Evolutionary conservation across 768 basidiomycete genomes (phyloP).

Genomic region (Heimioporus sp.): DNA sequence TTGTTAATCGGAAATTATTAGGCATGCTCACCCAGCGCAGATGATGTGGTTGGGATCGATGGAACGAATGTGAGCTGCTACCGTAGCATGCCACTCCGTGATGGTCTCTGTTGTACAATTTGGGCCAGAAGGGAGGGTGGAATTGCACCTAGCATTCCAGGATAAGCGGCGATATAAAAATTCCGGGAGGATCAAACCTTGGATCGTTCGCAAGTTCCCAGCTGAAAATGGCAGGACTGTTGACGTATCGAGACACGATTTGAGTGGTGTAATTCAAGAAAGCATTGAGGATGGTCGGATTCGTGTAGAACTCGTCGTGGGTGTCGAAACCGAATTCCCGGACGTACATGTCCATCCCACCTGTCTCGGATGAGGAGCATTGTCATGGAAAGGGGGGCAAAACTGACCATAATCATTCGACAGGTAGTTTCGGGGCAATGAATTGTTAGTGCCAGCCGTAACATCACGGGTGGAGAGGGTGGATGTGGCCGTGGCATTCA

Average conservation of each 20-base stretch:
- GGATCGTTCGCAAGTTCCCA: constrained; percentile 72
- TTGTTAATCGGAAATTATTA: background rate
- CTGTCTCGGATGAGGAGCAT: constrained; percentile 30
- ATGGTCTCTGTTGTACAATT: constrained; percentile 50
- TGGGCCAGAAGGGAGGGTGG: constrained; percentile 42
- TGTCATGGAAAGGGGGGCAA: background rate
- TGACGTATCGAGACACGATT: constrained; percentile 54
- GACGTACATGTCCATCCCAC: constrained; percentile 68
- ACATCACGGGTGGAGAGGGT: constrained; percentile 25
- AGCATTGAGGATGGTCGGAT: constrained; percentile 44
- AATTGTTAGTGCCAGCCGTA: constrained; percentile 34
- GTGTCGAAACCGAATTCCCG: constrained; percentile 38
- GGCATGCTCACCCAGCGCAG: constrained; percentile 51
- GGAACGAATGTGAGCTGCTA: constrained; percentile 43
- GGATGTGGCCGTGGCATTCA: constrained; percentile 21
- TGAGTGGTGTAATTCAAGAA: constrained; percentile 59
- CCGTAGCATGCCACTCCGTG: constrained; percentile 52
- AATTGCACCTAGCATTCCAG: constrained; percentile 47
- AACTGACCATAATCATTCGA: constrained; percentile 60
- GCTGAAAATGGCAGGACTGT: constrained; percentile 48
- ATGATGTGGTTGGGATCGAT: constrained; percentile 65
- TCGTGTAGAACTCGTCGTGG: constrained; percentile 62
- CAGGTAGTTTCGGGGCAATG: constrained; percentile 49
- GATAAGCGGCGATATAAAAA: background rate
- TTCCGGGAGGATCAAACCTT: constrained; percentile 35